Percentiles rank a stretch among this genome's conserved stretches.
Evolutionary conservation across 345 rosid genomes (phyloP).

Genomic region (Kandelia obovata): DNA sequence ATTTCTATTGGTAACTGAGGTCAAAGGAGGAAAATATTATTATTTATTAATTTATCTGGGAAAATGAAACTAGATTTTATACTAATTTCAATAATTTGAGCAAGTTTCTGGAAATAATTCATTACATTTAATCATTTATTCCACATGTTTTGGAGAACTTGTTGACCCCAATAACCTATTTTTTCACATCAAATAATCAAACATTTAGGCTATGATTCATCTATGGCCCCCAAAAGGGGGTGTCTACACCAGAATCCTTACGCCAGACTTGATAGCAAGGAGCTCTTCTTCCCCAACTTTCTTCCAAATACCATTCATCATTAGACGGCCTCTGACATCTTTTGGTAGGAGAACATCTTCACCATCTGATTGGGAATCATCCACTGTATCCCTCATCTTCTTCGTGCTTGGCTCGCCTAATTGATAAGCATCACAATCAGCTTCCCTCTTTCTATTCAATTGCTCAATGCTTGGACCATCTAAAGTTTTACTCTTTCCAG

Average conservation of each 20-base stretch:
- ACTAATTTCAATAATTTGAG: too few relatives aligned
- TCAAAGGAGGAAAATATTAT: too few relatives aligned
- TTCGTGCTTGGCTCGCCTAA: constrained; percentile 20
- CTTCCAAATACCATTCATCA: constrained; percentile 58
- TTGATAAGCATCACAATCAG: constrained; percentile 9
- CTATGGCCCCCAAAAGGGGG: too few relatives aligned
- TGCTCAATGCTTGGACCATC: neutral
- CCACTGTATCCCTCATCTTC: constrained; percentile 32
- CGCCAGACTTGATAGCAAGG: constrained; percentile 34
- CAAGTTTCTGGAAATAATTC: too few relatives aligned
- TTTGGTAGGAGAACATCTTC: constrained; percentile 10
- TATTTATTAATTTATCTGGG: too few relatives aligned
- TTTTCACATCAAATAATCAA: too few relatives aligned
- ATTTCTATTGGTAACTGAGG: too few relatives aligned
- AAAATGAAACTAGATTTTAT: too few relatives aligned
- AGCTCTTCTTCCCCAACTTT: constrained; percentile 43
- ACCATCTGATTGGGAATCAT: constrained; percentile 13
- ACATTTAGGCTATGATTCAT: too few relatives aligned
- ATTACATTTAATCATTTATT: too few relatives aligned
- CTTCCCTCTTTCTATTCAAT: constrained; percentile 25
- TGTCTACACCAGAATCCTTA: constrained; percentile 39
- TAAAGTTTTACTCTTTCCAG: constrained; percentile 10
- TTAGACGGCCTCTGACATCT: constrained; percentile 37
- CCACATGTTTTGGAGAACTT: too few relatives aligned
- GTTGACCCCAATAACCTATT: too few relatives aligned